Evolutionary conservation across 495 filamentous ascomycete species (phyloP).

Genomic region (Lasiosphaeris hirsuta): DNA sequence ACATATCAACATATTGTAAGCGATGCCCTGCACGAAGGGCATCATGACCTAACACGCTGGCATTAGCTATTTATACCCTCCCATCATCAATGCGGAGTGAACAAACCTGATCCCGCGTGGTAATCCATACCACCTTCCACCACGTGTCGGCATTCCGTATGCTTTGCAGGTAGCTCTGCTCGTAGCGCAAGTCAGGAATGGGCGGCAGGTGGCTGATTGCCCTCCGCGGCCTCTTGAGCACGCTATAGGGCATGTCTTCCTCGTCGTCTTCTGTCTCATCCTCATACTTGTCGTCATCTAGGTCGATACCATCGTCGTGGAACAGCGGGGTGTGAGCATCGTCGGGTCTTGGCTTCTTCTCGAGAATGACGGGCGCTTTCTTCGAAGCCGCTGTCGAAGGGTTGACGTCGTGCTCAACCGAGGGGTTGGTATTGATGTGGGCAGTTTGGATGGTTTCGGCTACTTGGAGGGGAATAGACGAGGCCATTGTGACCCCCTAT

Average conservation of each 20-base stretch:
- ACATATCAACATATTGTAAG: constrained; percentile 75
- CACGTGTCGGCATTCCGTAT: constrained; percentile 71
- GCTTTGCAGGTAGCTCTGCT: constrained; percentile 93
- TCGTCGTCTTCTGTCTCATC: constrained; percentile 41
- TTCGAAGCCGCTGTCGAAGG: constrained; percentile 68
- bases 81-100: neutral
- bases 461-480: constrained; percentile 55
- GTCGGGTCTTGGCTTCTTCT: constrained; percentile 5
- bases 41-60: constrained; percentile 61
- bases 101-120: constrained; percentile 77
- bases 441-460: constrained; percentile 76
- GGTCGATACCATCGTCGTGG: constrained; percentile 24
- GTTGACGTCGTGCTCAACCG: constrained; percentile 71
- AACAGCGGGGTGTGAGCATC: constrained; percentile 29
- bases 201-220: constrained; percentile 59
- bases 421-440: constrained; percentile 66
- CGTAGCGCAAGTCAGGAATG: constrained; percentile 88
- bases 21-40: constrained; percentile 74
- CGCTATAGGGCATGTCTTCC: constrained; percentile 53
- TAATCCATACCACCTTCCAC: constrained; percentile 78
- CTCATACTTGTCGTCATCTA: constrained; percentile 18
- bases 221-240: constrained; percentile 50
- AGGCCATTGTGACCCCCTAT: constrained; percentile 26
- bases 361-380: constrained; percentile 44
- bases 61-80: neutral